Conservation (phyloP, 176 grass and related monocot genomes). For the Melocanna baccifera region DNA sequence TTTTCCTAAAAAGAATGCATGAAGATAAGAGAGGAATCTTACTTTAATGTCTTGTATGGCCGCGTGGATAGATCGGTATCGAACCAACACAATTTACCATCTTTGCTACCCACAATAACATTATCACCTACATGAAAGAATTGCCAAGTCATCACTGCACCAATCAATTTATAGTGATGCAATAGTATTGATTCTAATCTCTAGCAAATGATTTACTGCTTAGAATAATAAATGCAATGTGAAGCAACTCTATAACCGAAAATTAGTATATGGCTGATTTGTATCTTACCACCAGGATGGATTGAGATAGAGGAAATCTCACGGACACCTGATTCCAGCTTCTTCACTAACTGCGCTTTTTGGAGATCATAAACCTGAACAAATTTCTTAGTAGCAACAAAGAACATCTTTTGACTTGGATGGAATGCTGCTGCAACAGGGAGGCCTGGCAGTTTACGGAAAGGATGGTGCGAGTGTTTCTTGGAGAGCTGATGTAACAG, state of each 20-base stretch:
- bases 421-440: slow-evolving; percentile 85
- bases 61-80: slow-evolving; percentile 82
- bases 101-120: slow-evolving; percentile 92
- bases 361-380: slow-evolving; percentile 92
- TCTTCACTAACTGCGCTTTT: slow-evolving; percentile 72
- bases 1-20: neutral
- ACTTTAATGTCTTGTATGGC: slow-evolving; percentile 88
- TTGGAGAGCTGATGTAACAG: slow-evolving; percentile 90
- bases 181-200: neutral
- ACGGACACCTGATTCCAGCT: slow-evolving; percentile 79
- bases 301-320: slow-evolving; percentile 87
- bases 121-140: slow-evolving; percentile 74
- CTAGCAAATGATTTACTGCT: neutral
- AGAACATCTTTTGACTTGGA: slow-evolving; percentile 82
- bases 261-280: slow-evolving; percentile 9
- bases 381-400: slow-evolving; percentile 93
- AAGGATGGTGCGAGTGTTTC: slow-evolving; percentile 77
- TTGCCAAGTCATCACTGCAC: neutral
- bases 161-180: neutral
- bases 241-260: neutral
- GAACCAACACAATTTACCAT: slow-evolving; percentile 97
- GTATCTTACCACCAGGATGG: slow-evolving; percentile 77
- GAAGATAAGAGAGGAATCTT: slow-evolving; percentile 28
- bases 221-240: neutral
- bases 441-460: slow-evolving; percentile 82